Conservation (phyloP, 345 rosid species). For the Boechera stricta region DNA sequence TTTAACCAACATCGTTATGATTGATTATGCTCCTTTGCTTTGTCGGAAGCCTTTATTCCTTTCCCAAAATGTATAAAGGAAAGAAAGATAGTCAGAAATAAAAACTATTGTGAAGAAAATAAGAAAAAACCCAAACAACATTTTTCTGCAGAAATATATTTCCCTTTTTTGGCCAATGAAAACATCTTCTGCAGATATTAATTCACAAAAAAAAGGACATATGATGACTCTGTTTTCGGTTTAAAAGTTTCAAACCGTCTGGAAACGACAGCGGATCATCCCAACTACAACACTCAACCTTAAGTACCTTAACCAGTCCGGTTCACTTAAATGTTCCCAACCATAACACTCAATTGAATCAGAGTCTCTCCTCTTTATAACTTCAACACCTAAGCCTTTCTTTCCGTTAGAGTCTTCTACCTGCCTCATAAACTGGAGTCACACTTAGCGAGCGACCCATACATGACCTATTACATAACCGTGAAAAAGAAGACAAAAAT, state of each 20-base stretch:
- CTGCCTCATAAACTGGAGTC: no score
- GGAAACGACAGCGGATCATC: background rate
- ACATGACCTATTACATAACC: no score
- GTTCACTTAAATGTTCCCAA: background rate
- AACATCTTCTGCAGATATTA: background rate
- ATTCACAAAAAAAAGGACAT: background rate
- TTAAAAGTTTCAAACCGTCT: background rate
- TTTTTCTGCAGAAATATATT: background rate
- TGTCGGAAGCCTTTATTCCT: slow-evolving; percentile 45
- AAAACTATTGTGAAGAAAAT: background rate
- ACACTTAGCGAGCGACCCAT: no score
- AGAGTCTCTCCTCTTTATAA: no score
- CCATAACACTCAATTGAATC: background rate
- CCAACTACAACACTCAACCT: no score
- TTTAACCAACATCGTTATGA: slow-evolving; percentile 29
- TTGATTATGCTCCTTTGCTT: slow-evolving; percentile 28
- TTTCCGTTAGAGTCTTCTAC: no score
- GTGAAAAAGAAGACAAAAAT: no score
- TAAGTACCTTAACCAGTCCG: background rate
- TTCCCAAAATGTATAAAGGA: slow-evolving; percentile 32
- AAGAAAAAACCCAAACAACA: background rate
- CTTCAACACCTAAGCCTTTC: no score
- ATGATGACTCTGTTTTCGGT: background rate
- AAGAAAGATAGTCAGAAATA: slow-evolving; percentile 7
- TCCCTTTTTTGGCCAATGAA: background rate